Evolutionary conservation across 495 filamentous ascomycete species (phyloP), one percentile per base, ranked within the genome.

Genomic region (Aspergillus egyptiacus): DNA sequence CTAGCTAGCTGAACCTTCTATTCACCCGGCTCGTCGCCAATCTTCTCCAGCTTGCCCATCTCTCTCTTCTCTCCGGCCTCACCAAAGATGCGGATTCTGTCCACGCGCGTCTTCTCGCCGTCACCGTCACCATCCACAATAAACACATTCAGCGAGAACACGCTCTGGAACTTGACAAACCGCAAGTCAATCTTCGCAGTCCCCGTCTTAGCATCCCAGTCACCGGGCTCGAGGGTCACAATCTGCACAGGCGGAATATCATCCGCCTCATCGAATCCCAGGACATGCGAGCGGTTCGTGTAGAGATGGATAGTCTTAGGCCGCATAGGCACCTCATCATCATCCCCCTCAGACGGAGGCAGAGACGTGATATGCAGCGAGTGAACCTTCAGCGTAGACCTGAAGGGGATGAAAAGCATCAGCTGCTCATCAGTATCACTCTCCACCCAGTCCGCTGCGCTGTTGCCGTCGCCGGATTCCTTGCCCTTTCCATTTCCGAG

Each of bases 351-450:
- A 1, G 62, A 51, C 6, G 83, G 79, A 2, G 85, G 84, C 15
- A 89, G 59, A 13, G 90, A 96, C 5, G 94, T 97, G 50, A 97
- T 76, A 62, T 97, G 78, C 35, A 98, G 64, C 5, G 89, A 89
- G 63, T 96, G 91, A 23, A 96, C 77, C 74, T 97, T 98, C 49
- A 96, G 58, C 38, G 84, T 88, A 8, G 85, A 81, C 65, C 89
- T 83, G 67, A 98, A 96, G 7, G 93, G 93, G 38, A 95, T 72
- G 64, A 85, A 96, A 43, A 98, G 78, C 83, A 98, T 87, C 50
- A 98, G 66, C 75, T 98, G 94, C 71, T 96, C 89, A 63, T 98
- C 93, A n/a, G 91, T 95, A 61, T 96, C 94, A 61, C 88, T 96
- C 75, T 97, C 89, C n/a, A 96, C 80, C 88, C 89, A 97, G 67